Conservation (phyloP, 257 asterid genomes). For the Ligustrum vulgare region DNA sequence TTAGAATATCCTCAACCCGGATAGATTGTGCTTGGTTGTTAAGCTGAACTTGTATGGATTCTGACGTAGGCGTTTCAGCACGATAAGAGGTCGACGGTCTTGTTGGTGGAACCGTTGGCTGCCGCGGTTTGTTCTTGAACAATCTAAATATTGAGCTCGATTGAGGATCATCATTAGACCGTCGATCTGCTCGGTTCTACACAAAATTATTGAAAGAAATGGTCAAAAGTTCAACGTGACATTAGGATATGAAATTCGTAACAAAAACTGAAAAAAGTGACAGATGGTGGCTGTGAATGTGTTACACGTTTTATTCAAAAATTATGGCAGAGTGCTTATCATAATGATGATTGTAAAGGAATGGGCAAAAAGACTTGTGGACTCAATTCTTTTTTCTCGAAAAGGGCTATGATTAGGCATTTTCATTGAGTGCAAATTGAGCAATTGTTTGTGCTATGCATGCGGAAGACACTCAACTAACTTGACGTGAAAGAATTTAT, state of each 20-base stretch:
- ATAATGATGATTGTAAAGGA: neutral
- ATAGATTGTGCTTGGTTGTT: conserved; percentile 37
- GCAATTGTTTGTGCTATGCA: neutral
- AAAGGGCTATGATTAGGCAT: too few relatives aligned
- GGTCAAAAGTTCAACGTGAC: conserved; percentile 1
- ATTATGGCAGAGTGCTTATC: too few relatives aligned
- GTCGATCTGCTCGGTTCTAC: conserved; percentile 30
- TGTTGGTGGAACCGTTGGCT: too few relatives aligned
- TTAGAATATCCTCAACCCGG: conserved; percentile 39
- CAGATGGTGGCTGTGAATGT: neutral
- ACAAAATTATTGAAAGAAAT: neutral
- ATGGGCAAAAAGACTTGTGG: neutral
- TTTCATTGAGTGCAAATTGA: neutral
- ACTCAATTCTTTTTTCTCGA: neutral
- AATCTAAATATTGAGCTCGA: conserved; percentile 32
- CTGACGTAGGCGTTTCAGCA: conserved; percentile 36
- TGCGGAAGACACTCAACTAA: neutral
- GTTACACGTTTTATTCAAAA: neutral
- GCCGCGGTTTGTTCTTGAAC: conserved; percentile 32
- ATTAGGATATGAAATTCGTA: neutral
- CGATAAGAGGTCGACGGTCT: conserved; percentile 32
- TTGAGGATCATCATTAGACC: conserved; percentile 19
- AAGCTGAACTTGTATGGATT: conserved; percentile 48
- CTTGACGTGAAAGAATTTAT: too few relatives aligned
- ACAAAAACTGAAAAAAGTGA: neutral